These are phyloP conservation scores for Colletotrichum navitas DNA, from an alignment of 2,329 filamentous ascomycete genomes.

Conservation along the genomic window DNA sequence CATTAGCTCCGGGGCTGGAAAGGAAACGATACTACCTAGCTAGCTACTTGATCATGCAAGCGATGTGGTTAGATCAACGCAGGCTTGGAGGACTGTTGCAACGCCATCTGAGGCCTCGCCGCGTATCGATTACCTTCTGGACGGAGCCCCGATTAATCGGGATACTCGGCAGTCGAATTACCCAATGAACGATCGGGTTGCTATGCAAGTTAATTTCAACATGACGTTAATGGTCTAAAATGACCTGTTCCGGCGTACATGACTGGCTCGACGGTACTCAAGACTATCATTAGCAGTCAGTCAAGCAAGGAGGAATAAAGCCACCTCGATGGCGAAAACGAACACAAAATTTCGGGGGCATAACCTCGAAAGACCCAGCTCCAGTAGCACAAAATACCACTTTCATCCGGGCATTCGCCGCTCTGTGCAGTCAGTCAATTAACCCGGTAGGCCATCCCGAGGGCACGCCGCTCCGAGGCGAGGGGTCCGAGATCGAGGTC, in stretches of 20 bases:
- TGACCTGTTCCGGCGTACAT: not conserved
- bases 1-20: not conserved
- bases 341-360: not conserved
- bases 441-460: conserved; percentile 29
- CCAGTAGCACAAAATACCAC: not conserved
- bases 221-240: not conserved
- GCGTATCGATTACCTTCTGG: not conserved
- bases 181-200: no score
- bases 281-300: not conserved
- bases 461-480: conserved; percentile 17
- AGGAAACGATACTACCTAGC: not conserved
- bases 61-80: not conserved
- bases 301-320: not conserved
- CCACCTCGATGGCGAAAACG: not conserved
- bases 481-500: conserved; percentile 37
- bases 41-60: not conserved
- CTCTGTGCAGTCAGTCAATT: not conserved
- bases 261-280: not conserved
- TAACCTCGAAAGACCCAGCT: not conserved
- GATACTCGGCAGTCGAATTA: not conserved
- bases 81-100: not conserved
- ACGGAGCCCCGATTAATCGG: not conserved
- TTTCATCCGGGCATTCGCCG: not conserved
- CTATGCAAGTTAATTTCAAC: no score
- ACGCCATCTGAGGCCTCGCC: not conserved